Evolutionary conservation across 2,329 filamentous ascomycete species (phyloP).

Genomic region (Tolypocladium pustulatum): DNA sequence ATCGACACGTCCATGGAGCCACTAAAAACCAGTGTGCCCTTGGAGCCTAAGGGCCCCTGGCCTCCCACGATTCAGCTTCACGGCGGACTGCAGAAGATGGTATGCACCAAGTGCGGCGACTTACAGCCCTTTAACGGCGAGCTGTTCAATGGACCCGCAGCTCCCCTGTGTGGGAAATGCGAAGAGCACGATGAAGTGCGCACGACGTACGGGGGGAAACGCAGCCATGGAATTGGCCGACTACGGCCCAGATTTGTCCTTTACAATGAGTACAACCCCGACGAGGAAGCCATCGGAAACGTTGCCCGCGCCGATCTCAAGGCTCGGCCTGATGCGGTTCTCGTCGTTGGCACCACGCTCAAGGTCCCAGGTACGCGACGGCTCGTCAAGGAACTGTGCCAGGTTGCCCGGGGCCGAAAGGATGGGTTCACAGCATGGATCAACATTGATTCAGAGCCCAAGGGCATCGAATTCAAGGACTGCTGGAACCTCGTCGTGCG

Average conservation of each 20-base stretch:
- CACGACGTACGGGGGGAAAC: conserved; percentile 66
- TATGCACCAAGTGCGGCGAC: conserved; percentile 83
- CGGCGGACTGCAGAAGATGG: conserved; percentile 90
- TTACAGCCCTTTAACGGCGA: conserved; percentile 66
- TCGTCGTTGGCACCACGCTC: conserved; percentile 90
- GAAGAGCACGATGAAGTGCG: conserved; percentile 65
- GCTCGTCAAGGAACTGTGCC: conserved; percentile 84
- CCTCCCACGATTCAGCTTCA: conserved; percentile 89
- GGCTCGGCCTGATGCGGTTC: conserved; percentile 75
- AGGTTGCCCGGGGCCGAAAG: conserved; percentile 68
- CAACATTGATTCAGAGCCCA: conserved; percentile 77
- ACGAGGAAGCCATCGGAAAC: conserved; percentile 89
- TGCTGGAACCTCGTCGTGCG: conserved; percentile 88
- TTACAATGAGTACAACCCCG: conserved; percentile 95
- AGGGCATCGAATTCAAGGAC: conserved; percentile 75
- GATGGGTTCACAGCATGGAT: conserved; percentile 91
- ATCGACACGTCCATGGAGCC: conserved; percentile 79
- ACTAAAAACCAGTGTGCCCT: conserved; percentile 67
- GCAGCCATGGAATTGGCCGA: conserved; percentile 86
- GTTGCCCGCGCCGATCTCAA: conserved; percentile 81
- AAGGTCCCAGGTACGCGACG: conserved; percentile 89
- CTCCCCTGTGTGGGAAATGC: conserved; percentile 71
- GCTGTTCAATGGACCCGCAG: conserved; percentile 73
- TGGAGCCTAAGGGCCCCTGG: conserved; percentile 81
- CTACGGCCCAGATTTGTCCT: conserved; percentile 88